phyloP scores from a whole-genome alignment of 2,329 filamentous ascomycete species.

The Trichoderma polysporum region DNA sequence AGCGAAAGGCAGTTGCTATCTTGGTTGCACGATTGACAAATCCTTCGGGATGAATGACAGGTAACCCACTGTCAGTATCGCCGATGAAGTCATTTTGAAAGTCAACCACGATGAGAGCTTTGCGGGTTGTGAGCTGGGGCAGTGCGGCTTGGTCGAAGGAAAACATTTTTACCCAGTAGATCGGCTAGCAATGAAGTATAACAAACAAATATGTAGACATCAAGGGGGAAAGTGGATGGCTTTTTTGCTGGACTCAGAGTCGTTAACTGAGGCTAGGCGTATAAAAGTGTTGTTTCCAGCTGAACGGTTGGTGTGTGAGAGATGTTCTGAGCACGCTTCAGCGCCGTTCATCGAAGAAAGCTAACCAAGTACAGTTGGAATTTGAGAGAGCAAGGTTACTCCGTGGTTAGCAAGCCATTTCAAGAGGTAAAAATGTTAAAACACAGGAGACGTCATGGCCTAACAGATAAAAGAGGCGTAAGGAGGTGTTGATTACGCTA shows the following conservation, averaged over 20 bases:
- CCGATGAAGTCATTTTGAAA: slow-evolving; percentile 88
- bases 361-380: not conserved
- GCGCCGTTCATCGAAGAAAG: not conserved
- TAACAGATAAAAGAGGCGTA: slow-evolving; percentile 2
- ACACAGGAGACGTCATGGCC: not conserved
- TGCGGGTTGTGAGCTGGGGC: slow-evolving; percentile 57
- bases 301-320: not conserved
- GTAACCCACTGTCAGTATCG: slow-evolving; percentile 60
- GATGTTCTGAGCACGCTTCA: not conserved
- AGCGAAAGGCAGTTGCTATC: slow-evolving; percentile 71
- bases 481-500: slow-evolving; percentile 4
- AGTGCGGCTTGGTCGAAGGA: slow-evolving; percentile 56
- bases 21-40: slow-evolving; percentile 66
- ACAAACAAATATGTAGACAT: not conserved
- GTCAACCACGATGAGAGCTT: slow-evolving; percentile 79
- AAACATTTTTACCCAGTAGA: slow-evolving; percentile 44
- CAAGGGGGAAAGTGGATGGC: not conserved
- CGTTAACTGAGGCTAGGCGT: not conserved
- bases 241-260: not conserved
- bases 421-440: not conserved
- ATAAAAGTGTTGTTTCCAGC: not conserved
- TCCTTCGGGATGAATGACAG: slow-evolving; percentile 60
- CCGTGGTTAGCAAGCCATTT: not conserved
- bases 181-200: not conserved
- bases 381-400: not conserved